phyloP scores from a whole-genome alignment of 1,139 yeast genomes.

The Sugiyamaella neomexicana region DNA sequence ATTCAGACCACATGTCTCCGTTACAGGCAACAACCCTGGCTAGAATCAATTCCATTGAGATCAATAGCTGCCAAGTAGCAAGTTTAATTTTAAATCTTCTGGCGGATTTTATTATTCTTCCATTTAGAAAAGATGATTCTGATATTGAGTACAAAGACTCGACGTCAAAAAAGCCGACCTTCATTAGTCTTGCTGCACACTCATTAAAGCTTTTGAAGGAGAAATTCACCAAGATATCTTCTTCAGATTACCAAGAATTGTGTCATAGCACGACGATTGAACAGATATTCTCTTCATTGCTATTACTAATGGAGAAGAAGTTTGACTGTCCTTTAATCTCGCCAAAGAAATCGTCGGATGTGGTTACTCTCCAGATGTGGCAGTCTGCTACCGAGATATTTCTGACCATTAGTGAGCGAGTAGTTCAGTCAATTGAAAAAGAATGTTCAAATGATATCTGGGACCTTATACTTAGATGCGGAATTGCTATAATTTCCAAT shows the following conservation, averaged over 20 bases:
- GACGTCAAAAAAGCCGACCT: conserved; percentile 58
- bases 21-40: conserved; percentile 36
- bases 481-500: conserved; percentile 45
- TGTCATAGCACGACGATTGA: conserved; percentile 51
- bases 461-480: conserved; percentile 47
- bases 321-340: conserved; percentile 28
- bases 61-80: conserved; percentile 8
- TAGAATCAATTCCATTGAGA: conserved; percentile 28
- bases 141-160: conserved; percentile 20
- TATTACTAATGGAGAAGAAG: conserved; percentile 29
- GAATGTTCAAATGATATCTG: conserved; percentile 33
- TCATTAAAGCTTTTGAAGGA: conserved; percentile 48
- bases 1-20: conserved; percentile 38
- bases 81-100: conserved; percentile 27
- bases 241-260: conserved; percentile 41
- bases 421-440: conserved; percentile 21
- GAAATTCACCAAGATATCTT: conserved; percentile 37
- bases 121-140: conserved; percentile 39
- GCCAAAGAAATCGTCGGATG: conserved; percentile 12
- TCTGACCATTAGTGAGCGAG: conserved; percentile 25
- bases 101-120: conserved; percentile 30
- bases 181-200: conserved; percentile 58
- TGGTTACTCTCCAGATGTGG: conserved; percentile 35
- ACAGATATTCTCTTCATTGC: conserved; percentile 31
- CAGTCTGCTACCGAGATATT: conserved; percentile 35